phyloP scores from a whole-genome alignment of 495 filamentous ascomycete species.

The Penicillium paradoxum region DNA sequence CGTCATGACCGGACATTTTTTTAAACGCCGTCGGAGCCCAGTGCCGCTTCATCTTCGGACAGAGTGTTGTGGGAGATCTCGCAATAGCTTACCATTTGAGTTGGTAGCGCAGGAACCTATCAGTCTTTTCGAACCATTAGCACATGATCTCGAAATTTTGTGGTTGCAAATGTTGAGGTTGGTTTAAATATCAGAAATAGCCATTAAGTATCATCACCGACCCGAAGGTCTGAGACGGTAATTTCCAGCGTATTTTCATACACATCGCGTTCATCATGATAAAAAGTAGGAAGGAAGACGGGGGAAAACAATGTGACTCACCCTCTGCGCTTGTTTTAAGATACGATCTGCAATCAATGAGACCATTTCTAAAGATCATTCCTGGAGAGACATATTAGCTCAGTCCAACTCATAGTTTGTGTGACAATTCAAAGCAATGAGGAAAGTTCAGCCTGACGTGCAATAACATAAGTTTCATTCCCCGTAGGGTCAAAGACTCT shows the following conservation, averaged over 20 bases:
- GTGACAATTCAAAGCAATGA: conserved; percentile 16
- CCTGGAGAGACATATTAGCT: conserved; percentile 28
- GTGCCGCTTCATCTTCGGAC: conserved; percentile 95
- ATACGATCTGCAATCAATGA: conserved; percentile 1
- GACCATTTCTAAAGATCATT: conserved; percentile 9
- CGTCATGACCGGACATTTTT: conserved; percentile 59
- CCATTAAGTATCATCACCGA: conserved; percentile 82
- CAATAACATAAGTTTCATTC: conserved; percentile 91
- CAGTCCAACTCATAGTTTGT: conserved; percentile 12
- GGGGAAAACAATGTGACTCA: conserved; percentile 22
- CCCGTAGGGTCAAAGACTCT: conserved; percentile 97
- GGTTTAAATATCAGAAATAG: conserved; percentile 67
- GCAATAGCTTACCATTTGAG: conserved; percentile 29
- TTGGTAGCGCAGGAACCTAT: not conserved
- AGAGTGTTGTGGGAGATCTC: conserved; percentile 7
- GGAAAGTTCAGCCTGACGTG: conserved; percentile 98
- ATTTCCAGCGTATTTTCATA: conserved; percentile 96
- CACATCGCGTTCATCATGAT: conserved; percentile 74
- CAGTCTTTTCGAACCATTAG: conserved; percentile 28
- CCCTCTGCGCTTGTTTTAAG: conserved; percentile 13
- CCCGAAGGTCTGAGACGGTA: conserved; percentile 87
- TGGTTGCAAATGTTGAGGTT: conserved; percentile 9
- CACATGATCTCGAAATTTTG: conserved; percentile 6
- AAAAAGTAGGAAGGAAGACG: conserved; percentile 5
- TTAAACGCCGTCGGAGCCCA: conserved; percentile 86